phyloP scores from a whole-genome alignment of 768 basidiomycete species.

The Phylloporus sp. region DNA sequence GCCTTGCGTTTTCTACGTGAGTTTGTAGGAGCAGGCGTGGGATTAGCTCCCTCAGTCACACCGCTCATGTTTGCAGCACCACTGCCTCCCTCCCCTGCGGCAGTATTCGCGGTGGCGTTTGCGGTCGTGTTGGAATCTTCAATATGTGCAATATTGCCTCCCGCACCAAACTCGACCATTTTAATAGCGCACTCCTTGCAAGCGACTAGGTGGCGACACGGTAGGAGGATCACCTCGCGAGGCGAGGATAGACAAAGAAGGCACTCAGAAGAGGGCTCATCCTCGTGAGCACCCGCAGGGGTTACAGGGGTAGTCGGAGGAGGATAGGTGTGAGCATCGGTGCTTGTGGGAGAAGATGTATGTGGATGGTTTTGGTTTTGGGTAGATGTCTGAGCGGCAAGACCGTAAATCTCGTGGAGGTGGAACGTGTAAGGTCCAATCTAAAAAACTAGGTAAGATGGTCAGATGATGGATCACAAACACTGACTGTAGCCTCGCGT shows the following conservation, averaged over 20 bases:
- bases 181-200: conserved; percentile 94
- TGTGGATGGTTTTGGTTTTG: conserved; percentile 30
- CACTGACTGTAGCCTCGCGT: conserved; percentile 75
- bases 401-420: conserved; percentile 91
- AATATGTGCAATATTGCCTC: conserved; percentile 73
- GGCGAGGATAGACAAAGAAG: conserved; percentile 86
- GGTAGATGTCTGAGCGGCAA: conserved; percentile 55
- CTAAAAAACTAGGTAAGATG: conserved; percentile 32
- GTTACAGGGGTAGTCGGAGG: conserved; percentile 30
- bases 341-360: conserved; percentile 35
- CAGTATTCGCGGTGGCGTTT: conserved; percentile 20
- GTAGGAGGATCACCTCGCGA: conserved; percentile 88
- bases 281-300: conserved; percentile 40
- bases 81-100: conserved; percentile 23
- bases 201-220: conserved; percentile 91
- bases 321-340: conserved; percentile 45
- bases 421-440: conserved; percentile 95
- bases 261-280: conserved; percentile 83
- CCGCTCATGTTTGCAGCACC: conserved; percentile 11
- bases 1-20: conserved; percentile 83
- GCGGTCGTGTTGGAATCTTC: conserved; percentile 35
- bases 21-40: conserved; percentile 28
- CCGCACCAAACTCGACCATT: conserved; percentile 97
- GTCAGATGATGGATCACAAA: background rate
- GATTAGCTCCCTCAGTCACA: conserved; percentile 26